phyloP scores from a whole-genome alignment of 148 eudicot species.

The Polygonum maritimum region DNA sequence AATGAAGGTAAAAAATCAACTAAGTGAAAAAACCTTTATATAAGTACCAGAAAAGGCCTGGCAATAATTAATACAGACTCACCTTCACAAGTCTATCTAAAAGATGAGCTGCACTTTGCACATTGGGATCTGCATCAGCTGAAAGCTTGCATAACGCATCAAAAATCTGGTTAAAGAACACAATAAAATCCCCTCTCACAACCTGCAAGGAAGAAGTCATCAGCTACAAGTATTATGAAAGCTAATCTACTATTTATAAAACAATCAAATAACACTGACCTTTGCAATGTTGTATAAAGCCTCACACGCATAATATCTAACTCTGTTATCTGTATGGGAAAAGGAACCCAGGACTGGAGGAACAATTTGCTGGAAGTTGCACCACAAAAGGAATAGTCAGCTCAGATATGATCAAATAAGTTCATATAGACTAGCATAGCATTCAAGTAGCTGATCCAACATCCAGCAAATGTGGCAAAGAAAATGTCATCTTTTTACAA shows the following conservation, averaged over 20 bases:
- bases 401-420: not conserved
- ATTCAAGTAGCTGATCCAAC: not conserved
- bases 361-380: slow-evolving; percentile 70
- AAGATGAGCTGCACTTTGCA: slow-evolving; percentile 99
- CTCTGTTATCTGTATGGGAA: slow-evolving; percentile 87
- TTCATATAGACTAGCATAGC: not conserved
- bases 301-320: slow-evolving; percentile 98
- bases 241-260: not conserved
- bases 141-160: slow-evolving; percentile 96
- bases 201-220: slow-evolving; percentile 57
- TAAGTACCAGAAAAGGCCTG: not conserved
- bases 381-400: slow-evolving; percentile 10
- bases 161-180: slow-evolving; percentile 91
- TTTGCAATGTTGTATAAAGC: slow-evolving; percentile 96
- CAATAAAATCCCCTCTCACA: slow-evolving; percentile 95
- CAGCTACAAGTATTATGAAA: slow-evolving; percentile 12
- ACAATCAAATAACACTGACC: slow-evolving; percentile 34
- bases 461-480: not conserved
- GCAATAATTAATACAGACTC: not conserved
- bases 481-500: not conserved
- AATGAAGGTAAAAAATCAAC: slow-evolving; percentile 15
- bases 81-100: slow-evolving; percentile 98
- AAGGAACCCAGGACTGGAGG: slow-evolving; percentile 89
- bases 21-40: not conserved
- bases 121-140: slow-evolving; percentile 90